Evolutionary conservation across 495 filamentous ascomycete genomes (phyloP), one percentile per base, ranked within the genome.

Genomic region (Trichoderma asperelloides): DNA sequence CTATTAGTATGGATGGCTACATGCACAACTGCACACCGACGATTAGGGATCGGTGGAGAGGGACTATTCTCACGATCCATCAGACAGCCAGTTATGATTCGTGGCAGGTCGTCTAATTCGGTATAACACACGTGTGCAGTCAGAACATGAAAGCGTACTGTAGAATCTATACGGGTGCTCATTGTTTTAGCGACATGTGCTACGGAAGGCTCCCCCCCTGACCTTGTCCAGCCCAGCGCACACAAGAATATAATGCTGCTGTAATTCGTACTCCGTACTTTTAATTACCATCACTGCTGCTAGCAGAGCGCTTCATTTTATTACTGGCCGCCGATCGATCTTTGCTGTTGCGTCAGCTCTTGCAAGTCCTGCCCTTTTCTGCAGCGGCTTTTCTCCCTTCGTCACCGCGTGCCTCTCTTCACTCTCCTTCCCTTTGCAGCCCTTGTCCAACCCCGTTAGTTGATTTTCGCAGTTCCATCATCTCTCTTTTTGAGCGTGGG

Each of bases 261-360:
- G 41, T 45, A 45, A 15, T 45, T 45, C 18, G 33, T 37, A 37
- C 33, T 37, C 33, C 33, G 33, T 45, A 45, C 41, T 18, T 45
- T 45, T 15, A 18, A 45, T 25, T 55, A 25, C 16, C 49, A 55
- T 3, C 8, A 21, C 18, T 11, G 8, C 21, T n/a, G 16, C 21
- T 11, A 3, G n/a, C n/a, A 7, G 1, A n/a, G 21, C n/a, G 16
- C n/a, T 16, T n/a, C 49, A n/a, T 9, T 55, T 55, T 55, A 55
- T 55, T 55, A 9, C 49, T 55, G 49, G 8, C 49, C 49, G 49
- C 49, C 49, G 49, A 55, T 55, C 49, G 49, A 55, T 55, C 49
- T 55, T n/a, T 55, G 49, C 49, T n/a, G 49, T 55, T n/a, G 49
- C 49, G 49, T 55, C 49, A 55, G 21, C 49, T 4, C 49, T n/a